Conservation (phyloP, 805 yeast genomes). For the Ogataea nitratoaversa region DNA sequence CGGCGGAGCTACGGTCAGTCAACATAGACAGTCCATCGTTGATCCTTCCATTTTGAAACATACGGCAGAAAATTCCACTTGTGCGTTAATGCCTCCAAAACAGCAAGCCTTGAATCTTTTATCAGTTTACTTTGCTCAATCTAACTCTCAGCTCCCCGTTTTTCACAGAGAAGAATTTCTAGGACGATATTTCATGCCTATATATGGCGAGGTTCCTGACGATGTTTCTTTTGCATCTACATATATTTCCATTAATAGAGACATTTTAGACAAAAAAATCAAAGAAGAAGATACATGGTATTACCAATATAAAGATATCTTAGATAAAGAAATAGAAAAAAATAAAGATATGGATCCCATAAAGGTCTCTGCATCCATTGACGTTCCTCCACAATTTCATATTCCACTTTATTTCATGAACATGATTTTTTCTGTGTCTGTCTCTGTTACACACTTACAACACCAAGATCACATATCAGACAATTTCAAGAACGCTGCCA, state of each 20-base stretch:
- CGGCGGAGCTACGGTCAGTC: conserved; percentile 3
- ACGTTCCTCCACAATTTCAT: conserved; percentile 45
- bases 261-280: conserved; percentile 21
- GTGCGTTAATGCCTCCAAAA: conserved; percentile 65
- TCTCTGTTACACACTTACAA: conserved; percentile 66
- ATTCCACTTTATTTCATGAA: conserved; percentile 67
- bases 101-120: conserved; percentile 63
- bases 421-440: conserved; percentile 75
- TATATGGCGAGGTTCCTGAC: conserved; percentile 65
- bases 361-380: conserved; percentile 33
- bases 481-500: conserved; percentile 65
- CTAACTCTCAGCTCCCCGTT: conserved; percentile 80
- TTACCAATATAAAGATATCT: conserved; percentile 34
- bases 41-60: conserved; percentile 28
- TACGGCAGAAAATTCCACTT: conserved; percentile 22
- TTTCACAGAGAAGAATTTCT: conserved; percentile 79
- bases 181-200: conserved; percentile 62
- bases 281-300: conserved; percentile 44
- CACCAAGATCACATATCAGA: conserved; percentile 64
- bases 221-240: conserved; percentile 56
- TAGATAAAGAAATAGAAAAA: conserved; percentile 26
- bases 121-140: conserved; percentile 65
- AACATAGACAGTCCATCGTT: conserved; percentile 13
- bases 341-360: conserved; percentile 27
- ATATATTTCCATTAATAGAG: conserved; percentile 42